Evolutionary conservation across 768 basidiomycete genomes (phyloP), one percentile per base, ranked within the genome.

Genomic region (Russula olivacea): DNA sequence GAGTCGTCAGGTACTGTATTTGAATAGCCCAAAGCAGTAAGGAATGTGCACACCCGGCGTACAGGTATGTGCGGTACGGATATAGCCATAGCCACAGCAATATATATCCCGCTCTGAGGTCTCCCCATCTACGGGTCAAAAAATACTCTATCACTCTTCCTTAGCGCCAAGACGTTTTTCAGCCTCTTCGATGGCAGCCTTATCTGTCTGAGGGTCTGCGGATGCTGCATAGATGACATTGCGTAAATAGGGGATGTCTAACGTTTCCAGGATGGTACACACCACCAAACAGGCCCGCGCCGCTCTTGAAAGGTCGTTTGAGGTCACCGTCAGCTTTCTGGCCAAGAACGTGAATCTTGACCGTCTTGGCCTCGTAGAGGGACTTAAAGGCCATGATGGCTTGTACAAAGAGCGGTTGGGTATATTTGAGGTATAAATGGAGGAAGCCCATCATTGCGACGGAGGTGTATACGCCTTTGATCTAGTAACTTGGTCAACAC

Each of bases 391-490:
- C 91, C 93, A 96, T 97, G 68, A 99, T 82, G 14, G 83, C 83
- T 74, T 98, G 96, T 68, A 98, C 89, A 77, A 98, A 96, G 68
- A 98, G 84, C 8, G 96, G 96, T 72, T 96, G 95, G 8, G 93
- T 95, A 82, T 91, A 98, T 73, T 90, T 85, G 77, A 98, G 79
- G 83, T 98, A 98, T 57, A 89, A 65, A 78, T 99, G 96, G 79
- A 98, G 85, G 80, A 94, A 88, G 62, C 71, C 81, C 89, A 95
- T 94, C 87, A 93, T 91, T 55, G 85, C 88, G 70, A 93, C 74
- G 66, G 88, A 87, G 74, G 84, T 82, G 75, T 81, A 89, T 9
- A 78, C 82, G n/a, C 80, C 77, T 45, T 84, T 85, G 63, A 89
- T 80, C 85, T 87, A 32, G 14, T 28, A 8, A 49, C 12, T 52